phyloP scores from a whole-genome alignment of 148 eudicot species.

The Vaccinium macrocarpon region DNA sequence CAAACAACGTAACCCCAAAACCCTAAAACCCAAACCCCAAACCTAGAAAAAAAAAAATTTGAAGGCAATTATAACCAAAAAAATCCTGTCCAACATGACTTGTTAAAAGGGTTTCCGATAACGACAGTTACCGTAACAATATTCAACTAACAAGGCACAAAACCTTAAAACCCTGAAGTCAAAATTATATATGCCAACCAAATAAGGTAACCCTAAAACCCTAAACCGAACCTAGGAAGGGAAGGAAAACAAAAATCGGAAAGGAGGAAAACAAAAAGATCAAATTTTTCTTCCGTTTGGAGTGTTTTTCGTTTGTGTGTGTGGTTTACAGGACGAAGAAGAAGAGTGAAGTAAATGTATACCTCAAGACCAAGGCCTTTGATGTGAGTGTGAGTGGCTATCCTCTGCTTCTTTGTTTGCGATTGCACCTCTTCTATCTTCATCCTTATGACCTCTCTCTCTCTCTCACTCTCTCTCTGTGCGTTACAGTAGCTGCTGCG shows the following conservation, averaged over 20 bases:
- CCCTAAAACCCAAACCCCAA: too few relatives aligned
- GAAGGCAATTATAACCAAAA: too few relatives aligned
- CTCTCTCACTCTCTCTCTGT: conserved; percentile 6
- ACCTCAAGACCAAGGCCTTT: conserved; percentile 98
- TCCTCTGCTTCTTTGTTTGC: conserved; percentile 84
- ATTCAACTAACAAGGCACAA: not conserved
- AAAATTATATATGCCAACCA: not conserved
- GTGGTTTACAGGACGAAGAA: not conserved
- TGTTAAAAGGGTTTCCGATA: not conserved
- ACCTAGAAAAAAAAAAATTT: too few relatives aligned
- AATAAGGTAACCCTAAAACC: conserved; percentile 21
- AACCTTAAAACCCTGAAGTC: not conserved
- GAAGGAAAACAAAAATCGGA: not conserved
- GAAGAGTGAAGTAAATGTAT: conserved; percentile 7
- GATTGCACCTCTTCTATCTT: conserved; percentile 98
- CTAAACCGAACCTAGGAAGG: conserved; percentile 21
- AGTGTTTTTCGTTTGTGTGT: not conserved
- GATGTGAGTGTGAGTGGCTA: conserved; percentile 95
- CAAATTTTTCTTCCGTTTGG: not conserved
- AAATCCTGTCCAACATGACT: not conserved
- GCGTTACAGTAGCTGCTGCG: not conserved
- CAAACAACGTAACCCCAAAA: too few relatives aligned
- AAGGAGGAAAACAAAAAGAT: not conserved
- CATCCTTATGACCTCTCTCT: conserved; percentile 30
- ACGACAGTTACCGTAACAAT: not conserved